These are phyloP conservation scores for Nakaseomyces nivariensis DNA, from an alignment of 1,139 yeast genomes.

Conservation along the genomic window DNA sequence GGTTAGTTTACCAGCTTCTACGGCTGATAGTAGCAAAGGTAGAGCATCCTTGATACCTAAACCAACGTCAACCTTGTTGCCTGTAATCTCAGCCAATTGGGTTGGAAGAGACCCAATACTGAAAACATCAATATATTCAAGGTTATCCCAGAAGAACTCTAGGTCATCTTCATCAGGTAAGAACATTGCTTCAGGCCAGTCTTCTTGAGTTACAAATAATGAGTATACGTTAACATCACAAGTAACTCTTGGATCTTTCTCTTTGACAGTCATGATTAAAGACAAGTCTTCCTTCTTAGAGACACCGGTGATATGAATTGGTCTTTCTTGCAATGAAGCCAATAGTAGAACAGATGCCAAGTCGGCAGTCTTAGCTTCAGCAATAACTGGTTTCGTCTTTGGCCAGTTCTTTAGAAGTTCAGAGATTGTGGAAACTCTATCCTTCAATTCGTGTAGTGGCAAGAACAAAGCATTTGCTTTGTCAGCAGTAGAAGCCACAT, in stretches of 20 bases:
- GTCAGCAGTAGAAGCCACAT: constrained; percentile 52
- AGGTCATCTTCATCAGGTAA: constrained; percentile 79
- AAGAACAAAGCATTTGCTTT: constrained; percentile 72
- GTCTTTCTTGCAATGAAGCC: constrained; percentile 79
- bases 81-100: constrained; percentile 55
- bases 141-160: constrained; percentile 68
- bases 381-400: constrained; percentile 67
- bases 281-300: constrained; percentile 73
- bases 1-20: constrained; percentile 61
- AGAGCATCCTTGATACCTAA: constrained; percentile 71
- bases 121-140: constrained; percentile 72
- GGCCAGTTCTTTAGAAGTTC: constrained; percentile 84
- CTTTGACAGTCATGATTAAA: constrained; percentile 78
- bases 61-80: constrained; percentile 54
- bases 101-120: constrained; percentile 78
- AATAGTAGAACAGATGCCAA: constrained; percentile 82
- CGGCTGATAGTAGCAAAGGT: constrained; percentile 77
- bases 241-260: constrained; percentile 70
- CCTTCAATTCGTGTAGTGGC: constrained; percentile 66
- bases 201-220: constrained; percentile 64
- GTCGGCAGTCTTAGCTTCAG: constrained; percentile 88
- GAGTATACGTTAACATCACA: constrained; percentile 84
- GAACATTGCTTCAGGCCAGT: constrained; percentile 58
- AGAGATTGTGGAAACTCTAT: constrained; percentile 65
- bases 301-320: constrained; percentile 85